Evolutionary conservation across 2,329 filamentous ascomycete species (phyloP).

Genomic region (Botrytis porri): DNA sequence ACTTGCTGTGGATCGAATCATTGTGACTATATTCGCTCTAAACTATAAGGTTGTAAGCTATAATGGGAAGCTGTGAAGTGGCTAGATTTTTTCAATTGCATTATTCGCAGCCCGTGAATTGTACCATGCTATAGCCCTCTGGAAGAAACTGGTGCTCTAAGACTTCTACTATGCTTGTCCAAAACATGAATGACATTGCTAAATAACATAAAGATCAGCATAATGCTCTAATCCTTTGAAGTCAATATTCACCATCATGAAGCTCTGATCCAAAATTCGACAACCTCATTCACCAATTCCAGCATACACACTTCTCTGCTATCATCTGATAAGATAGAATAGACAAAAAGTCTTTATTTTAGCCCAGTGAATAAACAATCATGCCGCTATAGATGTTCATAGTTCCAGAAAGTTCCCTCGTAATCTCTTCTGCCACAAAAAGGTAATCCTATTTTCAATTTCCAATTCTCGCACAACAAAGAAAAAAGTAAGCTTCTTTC

Average conservation of each 20-base stretch:
- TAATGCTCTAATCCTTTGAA: not conserved
- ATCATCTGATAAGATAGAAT: not conserved
- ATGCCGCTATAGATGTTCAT: not conserved
- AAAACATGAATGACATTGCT: not conserved
- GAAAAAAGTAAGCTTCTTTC: too few species aligned
- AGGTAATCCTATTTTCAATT: not conserved
- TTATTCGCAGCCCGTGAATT: not conserved
- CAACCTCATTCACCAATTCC: not conserved
- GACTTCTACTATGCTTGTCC: not conserved
- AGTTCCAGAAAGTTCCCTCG: not conserved
- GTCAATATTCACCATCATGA: not conserved
- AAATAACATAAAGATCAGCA: not conserved
- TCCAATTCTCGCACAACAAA: not conserved
- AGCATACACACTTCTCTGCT: not conserved
- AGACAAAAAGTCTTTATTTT: rapidly evolving
- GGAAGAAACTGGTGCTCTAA: not conserved
- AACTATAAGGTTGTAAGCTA: rapidly evolving
- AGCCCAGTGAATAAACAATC: not conserved
- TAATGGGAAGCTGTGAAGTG: rapidly evolving
- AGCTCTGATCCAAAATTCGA: not conserved
- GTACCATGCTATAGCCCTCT: not conserved
- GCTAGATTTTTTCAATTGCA: not conserved
- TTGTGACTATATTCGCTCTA: not conserved
- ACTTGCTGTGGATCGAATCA: rapidly evolving
- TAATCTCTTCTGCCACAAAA: not conserved